Base-by-base conservation (phyloP, 2,329 filamentous ascomycete genomes). In the Furcasterigmium furcatum region DNA sequence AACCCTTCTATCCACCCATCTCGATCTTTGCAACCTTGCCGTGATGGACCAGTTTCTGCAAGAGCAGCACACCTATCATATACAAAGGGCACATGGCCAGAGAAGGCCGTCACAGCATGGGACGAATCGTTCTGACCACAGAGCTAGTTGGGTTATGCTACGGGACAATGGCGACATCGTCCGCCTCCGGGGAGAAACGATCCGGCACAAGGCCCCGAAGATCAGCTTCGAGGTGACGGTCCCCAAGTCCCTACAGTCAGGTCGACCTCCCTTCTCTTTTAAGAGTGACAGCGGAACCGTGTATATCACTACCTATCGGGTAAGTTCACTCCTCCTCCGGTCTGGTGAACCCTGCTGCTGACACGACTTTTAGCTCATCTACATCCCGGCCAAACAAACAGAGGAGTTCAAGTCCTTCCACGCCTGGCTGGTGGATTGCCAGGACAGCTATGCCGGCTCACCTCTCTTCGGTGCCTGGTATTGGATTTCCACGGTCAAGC, bases 381-480 rank as follows among this genome's bases (percentile, higher is more conserved):
- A 96, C 64, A 81, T 97, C 14, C 91, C 92, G 16, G 73, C 82
- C 44, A 78, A 82, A 46, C 77, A 84, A 5, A 87, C 85, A 16
- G 71, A 76, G 44, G 68, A 81, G 43, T 81, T 96, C 61, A 84
- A 92, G 63, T 96, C 91, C 41, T 96, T 97, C 67, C 90, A 90
- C 35, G 84, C 87, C 1, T 91, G 91, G 34, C 87, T 96, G 49
- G 79, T 96, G 52, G 91, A 92, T 62, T 80, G 95, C 38, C 82
- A 88, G 65, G 92, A 97, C 66, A 87, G 87, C 7, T 88, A 88
- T 59, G 87, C 95, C 49, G 84, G 85, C 25, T 88, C 91, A 3
- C 91, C 92, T 27, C 95, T 91, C 75, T 95, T 96, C 64, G 91
- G 92, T 18, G 86, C 90, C 5, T 96, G 95, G 74, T 86, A 88